Evolutionary conservation across 2,329 filamentous ascomycete genomes (phyloP).

Genomic region (Xylaria digitata): DNA sequence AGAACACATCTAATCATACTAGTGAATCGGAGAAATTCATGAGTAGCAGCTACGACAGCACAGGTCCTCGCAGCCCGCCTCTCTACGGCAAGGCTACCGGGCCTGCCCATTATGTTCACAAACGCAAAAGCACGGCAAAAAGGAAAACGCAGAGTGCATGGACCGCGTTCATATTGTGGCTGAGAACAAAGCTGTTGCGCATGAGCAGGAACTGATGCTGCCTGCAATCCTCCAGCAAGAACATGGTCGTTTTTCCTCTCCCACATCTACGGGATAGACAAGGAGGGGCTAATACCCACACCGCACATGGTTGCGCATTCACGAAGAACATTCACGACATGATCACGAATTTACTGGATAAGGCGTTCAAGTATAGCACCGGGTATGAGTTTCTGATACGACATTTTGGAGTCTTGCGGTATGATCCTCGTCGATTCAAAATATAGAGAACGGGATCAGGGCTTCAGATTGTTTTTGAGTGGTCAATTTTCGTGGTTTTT

Average conservation of each 20-base stretch:
- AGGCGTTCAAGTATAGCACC: slow-evolving; percentile 43
- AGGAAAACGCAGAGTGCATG: slow-evolving; percentile 70
- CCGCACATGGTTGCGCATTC: slow-evolving; percentile 8
- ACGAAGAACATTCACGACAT: slow-evolving; percentile 30
- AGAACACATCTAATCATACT: slow-evolving; percentile 40
- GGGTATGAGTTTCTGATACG: slow-evolving; percentile 15
- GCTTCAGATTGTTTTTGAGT: slow-evolving; percentile 22
- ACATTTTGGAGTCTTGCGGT: slow-evolving; percentile 27
- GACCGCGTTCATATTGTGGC: slow-evolving; percentile 73
- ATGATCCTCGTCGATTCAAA: slow-evolving; percentile 6
- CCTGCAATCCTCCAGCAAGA: not conserved
- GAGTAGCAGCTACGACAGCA: slow-evolving; percentile 60
- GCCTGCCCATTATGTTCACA: slow-evolving; percentile 56
- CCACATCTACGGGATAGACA: too few relatives aligned
- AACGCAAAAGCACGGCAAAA: slow-evolving; percentile 63
- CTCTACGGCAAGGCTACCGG: slow-evolving; percentile 49
- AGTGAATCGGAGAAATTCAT: slow-evolving; percentile 59
- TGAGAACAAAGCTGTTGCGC: slow-evolving; percentile 67
- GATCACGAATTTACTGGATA: slow-evolving; percentile 34
- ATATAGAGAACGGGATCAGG: slow-evolving; percentile 21
- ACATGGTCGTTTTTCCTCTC: not conserved
- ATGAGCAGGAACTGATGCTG: slow-evolving; percentile 47
- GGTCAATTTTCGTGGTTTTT: not conserved
- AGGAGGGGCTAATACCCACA: not conserved
- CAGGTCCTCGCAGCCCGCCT: slow-evolving; percentile 47